Base-by-base conservation (phyloP, 768 basidiomycete genomes). In the Hemileccinum impolitum region DNA sequence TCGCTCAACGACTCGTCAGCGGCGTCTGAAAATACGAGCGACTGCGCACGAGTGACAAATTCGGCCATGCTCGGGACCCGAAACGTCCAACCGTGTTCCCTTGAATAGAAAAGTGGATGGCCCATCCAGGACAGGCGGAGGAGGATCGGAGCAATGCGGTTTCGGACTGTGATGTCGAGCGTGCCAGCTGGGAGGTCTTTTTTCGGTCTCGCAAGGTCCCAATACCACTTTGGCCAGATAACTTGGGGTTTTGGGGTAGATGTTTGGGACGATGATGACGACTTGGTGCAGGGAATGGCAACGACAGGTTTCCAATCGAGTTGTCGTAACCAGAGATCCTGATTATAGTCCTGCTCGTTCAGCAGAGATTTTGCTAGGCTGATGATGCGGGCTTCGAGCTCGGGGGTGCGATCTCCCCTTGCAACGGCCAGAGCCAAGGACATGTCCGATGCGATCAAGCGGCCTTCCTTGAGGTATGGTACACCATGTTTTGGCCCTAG, bases 171-270 rank as follows among this genome's bases (percentile, higher is more conserved):
- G 54, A 98, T 71, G 61, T 97, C 92, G 25, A 96, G 76, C 2
- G 83, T 79, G 18, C 86, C 92, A 1, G 82, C 83, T 6, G 78
- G 72, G 48, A 73, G 60, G 49, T 73, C 82, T 63, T 84, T 85
- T 70, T 79, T 86, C 3, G 86, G 90, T 58, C 75, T 83, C 3
- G 85, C 74, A 3, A 91, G 79, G 21, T 97, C 94, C 89, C 87
- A 93, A 62, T 90, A 99, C 96, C 96, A 98, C 64, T 90, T 89
- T 1, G 94, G 95, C 93, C 94, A 97, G n/a, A 74, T 47, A 0
- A 84, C 76, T 11, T 75, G 75, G 4, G 71, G 70, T 55, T 72
- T 74, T 1, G 59, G 47, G 17, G 45, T 18, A 31, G 45, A 17
- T 23, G 23, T 23, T 6, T 23, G 23, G 23, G 23, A 23, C 23